Evolutionary conservation across 2,329 filamentous ascomycete genomes (phyloP).

Genomic region (Trichoderma oligosporum): DNA sequence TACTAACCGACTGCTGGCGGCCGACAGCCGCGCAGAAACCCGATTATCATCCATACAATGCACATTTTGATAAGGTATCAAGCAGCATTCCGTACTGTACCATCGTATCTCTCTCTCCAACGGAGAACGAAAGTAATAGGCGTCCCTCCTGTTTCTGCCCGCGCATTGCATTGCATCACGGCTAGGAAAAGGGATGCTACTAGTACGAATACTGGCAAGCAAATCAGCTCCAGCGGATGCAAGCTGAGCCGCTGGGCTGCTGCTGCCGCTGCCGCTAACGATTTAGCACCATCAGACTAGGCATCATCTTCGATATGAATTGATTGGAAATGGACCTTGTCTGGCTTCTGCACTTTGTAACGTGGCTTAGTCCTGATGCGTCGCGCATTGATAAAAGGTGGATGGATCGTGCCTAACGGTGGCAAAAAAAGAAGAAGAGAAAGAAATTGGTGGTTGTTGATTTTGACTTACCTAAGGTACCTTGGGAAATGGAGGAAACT

Average conservation of each 20-base stretch:
- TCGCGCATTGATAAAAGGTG: neutral
- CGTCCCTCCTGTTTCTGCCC: neutral
- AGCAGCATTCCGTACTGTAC: neutral
- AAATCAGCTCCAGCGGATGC: neutral
- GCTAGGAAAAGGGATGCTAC: neutral
- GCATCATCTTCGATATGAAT: no score
- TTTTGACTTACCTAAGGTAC: no score
- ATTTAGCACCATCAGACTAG: neutral
- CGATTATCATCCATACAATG: neutral
- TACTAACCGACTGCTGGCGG: neutral
- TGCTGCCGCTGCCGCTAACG: neutral
- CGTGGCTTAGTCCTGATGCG: no score
- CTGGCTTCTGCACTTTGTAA: no score
- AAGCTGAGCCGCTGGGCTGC: neutral
- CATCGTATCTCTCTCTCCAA: neutral
- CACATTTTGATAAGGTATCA: neutral
- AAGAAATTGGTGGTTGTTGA: no score
- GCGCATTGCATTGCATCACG: neutral
- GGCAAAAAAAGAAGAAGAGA: neutral
- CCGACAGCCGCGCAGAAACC: neutral
- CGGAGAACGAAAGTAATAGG: no score
- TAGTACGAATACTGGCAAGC: neutral
- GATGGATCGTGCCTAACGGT: neutral
- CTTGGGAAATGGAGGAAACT: no score
- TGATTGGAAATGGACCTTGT: no score